Conservation (phyloP, 2,329 filamentous ascomycete genomes). For the Verticillium tricorpus region DNA sequence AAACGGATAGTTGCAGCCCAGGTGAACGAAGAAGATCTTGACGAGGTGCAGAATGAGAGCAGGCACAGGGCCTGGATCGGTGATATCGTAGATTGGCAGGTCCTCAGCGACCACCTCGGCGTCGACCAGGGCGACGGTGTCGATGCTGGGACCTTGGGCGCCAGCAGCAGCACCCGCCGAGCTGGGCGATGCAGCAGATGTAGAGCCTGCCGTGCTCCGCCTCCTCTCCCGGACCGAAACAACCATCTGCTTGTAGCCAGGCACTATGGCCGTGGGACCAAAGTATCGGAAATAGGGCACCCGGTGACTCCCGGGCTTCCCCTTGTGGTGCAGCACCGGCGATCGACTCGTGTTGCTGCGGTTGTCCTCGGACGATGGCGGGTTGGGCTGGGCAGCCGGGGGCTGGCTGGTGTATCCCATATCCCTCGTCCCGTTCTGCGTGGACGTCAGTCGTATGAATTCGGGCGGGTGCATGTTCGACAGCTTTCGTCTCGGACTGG, state of each 20-base stretch:
- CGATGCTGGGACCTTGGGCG: conserved; percentile 6
- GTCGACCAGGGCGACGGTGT: conserved; percentile 20
- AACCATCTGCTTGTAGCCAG: conserved; percentile 91
- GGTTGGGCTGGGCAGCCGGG: background rate
- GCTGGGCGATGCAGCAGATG: conserved; percentile 48
- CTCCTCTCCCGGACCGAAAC: conserved; percentile 66
- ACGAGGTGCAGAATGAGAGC: conserved; percentile 72
- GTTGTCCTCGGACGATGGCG: conserved; percentile 29
- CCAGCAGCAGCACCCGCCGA: conserved; percentile 23
- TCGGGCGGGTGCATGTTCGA: conserved; percentile 3
- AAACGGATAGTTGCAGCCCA: conserved; percentile 85
- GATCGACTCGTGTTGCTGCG: conserved; percentile 36
- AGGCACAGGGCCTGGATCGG: conserved; percentile 65
- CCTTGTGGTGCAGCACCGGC: conserved; percentile 42
- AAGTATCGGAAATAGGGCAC: conserved; percentile 91
- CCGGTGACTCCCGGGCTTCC: conserved; percentile 79
- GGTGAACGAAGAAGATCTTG: conserved; percentile 74
- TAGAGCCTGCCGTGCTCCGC: conserved; percentile 53
- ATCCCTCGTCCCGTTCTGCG: conserved; percentile 5
- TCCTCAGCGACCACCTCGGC: conserved; percentile 44
- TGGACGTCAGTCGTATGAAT: conserved; percentile 6
- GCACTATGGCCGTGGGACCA: conserved; percentile 41
- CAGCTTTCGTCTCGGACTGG: background rate
- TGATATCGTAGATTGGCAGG: conserved; percentile 71
- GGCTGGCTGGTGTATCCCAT: background rate